A percentile compares a stretch with the other conserved stretches of the same genome.
These are phyloP conservation scores for Dendrobium officinale DNA, from an alignment of 106 monocot species.

Conservation along the genomic window DNA sequence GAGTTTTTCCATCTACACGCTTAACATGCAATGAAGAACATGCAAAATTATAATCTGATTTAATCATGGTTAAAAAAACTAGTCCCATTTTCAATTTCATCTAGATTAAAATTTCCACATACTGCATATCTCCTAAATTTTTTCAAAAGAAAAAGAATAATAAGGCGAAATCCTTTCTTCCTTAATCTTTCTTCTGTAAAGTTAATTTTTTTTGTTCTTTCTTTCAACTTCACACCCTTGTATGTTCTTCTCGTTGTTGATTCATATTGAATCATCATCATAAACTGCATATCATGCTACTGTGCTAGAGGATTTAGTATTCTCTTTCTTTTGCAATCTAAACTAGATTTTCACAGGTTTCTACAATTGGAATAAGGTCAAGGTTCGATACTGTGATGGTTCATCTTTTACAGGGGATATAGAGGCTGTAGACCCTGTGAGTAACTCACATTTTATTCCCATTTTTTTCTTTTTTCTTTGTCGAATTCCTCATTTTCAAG, in stretches of 20 bases:
- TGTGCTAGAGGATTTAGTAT: neutral
- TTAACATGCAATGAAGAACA: too few relatives aligned
- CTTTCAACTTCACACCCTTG: too few relatives aligned
- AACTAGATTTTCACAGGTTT: slow-evolving; percentile 9
- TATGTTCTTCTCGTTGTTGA: neutral
- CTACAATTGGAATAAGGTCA: slow-evolving; percentile 23
- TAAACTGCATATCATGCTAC: neutral
- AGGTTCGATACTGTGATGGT: slow-evolving; percentile 22
- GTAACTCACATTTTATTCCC: neutral
- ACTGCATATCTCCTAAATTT: too few relatives aligned
- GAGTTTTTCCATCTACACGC: too few relatives aligned
- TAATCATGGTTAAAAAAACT: neutral
- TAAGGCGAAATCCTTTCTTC: too few relatives aligned
- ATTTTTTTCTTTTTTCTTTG: neutral
- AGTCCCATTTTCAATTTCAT: neutral
- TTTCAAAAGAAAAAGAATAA: too few relatives aligned
- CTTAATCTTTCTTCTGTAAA: too few relatives aligned
- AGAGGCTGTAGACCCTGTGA: slow-evolving; percentile 22
- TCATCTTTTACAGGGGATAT: slow-evolving; percentile 23
- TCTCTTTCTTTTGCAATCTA: neutral
- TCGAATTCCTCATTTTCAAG: neutral
- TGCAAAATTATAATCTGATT: neutral
- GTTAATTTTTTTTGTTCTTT: too few relatives aligned
- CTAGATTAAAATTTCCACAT: too few relatives aligned
- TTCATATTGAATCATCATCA: neutral